Percentiles rank a stretch among this genome's conserved stretches.
phyloP scores from a whole-genome alignment of 2,329 filamentous ascomycete genomes.

The Alternaria dauci region DNA sequence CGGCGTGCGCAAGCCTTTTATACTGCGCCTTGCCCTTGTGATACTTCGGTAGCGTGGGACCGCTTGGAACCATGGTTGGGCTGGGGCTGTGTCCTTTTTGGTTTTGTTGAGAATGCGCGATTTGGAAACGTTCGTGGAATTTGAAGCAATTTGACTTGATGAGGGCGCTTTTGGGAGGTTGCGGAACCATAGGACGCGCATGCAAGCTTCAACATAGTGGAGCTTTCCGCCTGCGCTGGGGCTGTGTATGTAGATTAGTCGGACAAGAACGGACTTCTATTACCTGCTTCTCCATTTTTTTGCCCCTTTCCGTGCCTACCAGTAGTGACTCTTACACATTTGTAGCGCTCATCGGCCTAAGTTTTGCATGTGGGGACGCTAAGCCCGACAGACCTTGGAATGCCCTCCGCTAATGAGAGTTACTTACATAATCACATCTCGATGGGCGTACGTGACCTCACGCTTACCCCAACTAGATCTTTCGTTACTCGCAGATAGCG shows the following conservation, averaged over 20 bases:
- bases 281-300: background rate
- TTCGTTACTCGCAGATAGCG: no score
- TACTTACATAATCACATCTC: no score
- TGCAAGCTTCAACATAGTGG: background rate
- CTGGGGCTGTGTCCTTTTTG: background rate
- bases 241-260: background rate
- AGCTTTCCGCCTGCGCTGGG: background rate
- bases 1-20: background rate
- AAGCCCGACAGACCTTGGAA: no score
- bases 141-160: background rate
- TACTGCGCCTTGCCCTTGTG: background rate
- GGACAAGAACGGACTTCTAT: background rate
- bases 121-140: background rate
- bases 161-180: background rate
- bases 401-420: no score
- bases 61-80: background rate
- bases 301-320: background rate
- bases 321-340: background rate
- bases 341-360: no score
- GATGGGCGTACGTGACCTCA: background rate
- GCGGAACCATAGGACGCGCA: background rate
- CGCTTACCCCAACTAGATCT: background rate
- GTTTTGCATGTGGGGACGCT: no score
- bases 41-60: background rate
- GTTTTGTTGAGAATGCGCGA: background rate